phyloP scores from a whole-genome alignment of 139 green algal species.

The Yamagishiella unicocca region DNA sequence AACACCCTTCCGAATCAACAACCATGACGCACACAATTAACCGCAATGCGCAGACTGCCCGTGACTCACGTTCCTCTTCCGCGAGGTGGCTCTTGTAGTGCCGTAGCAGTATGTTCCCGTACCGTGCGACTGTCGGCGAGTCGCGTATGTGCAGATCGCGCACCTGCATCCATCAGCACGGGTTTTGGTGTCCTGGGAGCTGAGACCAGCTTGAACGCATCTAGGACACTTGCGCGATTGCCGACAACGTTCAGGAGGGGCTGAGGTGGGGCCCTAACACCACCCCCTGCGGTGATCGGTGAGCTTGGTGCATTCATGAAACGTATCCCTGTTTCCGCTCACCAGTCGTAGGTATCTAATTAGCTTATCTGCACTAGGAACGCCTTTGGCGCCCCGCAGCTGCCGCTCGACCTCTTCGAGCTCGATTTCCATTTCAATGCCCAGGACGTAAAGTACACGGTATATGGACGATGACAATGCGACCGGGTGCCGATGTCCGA shows the following conservation, averaged over 20 bases:
- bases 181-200: no score
- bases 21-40: neutral
- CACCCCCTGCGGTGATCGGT: no score
- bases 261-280: no score
- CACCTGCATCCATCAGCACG: conserved; percentile 61
- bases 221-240: no score
- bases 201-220: no score
- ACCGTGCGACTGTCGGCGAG: conserved; percentile 68
- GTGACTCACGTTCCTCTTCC: conserved; percentile 66
- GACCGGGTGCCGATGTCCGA: no score
- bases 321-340: neutral
- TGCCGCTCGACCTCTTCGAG: conserved; percentile 45
- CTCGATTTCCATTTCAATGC: conserved; percentile 47
- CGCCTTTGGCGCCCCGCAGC: conserved; percentile 33
- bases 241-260: no score
- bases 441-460: no score
- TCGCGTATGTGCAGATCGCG: conserved; percentile 72
- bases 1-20: no score
- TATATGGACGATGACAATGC: no score
- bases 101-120: conserved; percentile 70
- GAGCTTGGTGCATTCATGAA: neutral
- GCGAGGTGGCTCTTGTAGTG: conserved; percentile 56
- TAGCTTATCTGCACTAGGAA: conserved; percentile 37
- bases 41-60: neutral
- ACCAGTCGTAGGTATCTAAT: conserved; percentile 53